These are phyloP conservation scores for Diaporthe humulicola DNA, from an alignment of 2,329 filamentous ascomycete species.

Conservation along the genomic window DNA sequence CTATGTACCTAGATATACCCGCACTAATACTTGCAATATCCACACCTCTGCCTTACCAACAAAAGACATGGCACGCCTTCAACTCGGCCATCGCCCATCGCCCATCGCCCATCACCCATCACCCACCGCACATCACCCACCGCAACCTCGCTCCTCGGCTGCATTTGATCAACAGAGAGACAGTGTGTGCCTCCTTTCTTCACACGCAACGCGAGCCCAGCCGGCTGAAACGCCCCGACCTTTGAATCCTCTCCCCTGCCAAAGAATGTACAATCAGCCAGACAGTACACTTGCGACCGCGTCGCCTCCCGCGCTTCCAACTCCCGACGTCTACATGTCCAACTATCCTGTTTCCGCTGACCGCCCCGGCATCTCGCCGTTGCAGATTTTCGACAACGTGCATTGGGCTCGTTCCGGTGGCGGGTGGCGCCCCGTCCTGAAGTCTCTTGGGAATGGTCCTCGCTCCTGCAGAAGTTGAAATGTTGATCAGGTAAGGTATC, in stretches of 20 bases:
- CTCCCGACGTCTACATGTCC: no score
- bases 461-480: slow-evolving; percentile 9
- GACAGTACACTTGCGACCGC: not conserved
- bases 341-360: not conserved
- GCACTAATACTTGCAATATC: not conserved
- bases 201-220: not conserved
- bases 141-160: not conserved
- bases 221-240: not conserved
- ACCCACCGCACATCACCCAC: no score
- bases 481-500: slow-evolving; percentile 34
- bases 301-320: slow-evolving; percentile 12
- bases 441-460: no score
- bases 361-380: not conserved
- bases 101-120: no score
- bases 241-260: not conserved
- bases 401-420: not conserved
- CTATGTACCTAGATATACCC: slow-evolving; percentile 3
- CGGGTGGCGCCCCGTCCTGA: not conserved
- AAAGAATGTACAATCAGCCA: not conserved
- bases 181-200: not conserved
- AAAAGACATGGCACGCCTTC: not conserved
- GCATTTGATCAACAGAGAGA: slow-evolving; percentile 1
- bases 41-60: not conserved
- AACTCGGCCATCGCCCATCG: not conserved
- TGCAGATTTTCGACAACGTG: not conserved